Conservation (phyloP, 495 filamentous ascomycete genomes). For the Tetracladium setigerum region DNA sequence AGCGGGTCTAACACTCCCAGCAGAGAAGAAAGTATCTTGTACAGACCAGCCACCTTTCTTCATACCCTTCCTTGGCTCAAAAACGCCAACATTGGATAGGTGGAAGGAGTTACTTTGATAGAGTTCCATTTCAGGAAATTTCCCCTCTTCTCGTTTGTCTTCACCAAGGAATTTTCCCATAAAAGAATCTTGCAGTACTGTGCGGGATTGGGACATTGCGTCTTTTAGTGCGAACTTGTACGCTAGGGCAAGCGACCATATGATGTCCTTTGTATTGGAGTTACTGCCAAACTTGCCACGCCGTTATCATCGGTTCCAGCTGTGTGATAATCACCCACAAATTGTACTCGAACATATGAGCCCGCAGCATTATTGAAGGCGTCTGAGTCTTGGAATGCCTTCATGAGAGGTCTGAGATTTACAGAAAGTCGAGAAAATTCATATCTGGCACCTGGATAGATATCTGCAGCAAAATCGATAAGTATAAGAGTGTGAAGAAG, state of each 20-base stretch:
- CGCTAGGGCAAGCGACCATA: slow-evolving; percentile 4
- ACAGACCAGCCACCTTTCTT: slow-evolving; percentile 2
- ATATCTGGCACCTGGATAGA: slow-evolving; percentile 7
- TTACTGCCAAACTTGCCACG: too few relatives aligned
- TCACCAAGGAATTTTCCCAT: slow-evolving; percentile 1
- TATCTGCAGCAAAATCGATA: slow-evolving; percentile 6
- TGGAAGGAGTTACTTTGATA: slow-evolving; percentile 6
- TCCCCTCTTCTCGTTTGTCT: slow-evolving; percentile 3
- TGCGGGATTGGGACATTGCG: neutral
- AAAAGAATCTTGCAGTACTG: slow-evolving; percentile 3
- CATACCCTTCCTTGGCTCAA: slow-evolving; percentile 2
- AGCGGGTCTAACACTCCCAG: slow-evolving; percentile 1
- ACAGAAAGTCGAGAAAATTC: slow-evolving; percentile 3
- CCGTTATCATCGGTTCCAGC: neutral
- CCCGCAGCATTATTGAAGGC: slow-evolving; percentile 2
- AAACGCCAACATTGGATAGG: slow-evolving; percentile 13
- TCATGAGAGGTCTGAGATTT: slow-evolving; percentile 1
- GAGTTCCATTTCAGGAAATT: neutral
- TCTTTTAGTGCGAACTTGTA: slow-evolving; percentile 6
- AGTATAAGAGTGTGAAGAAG: slow-evolving; percentile 10
- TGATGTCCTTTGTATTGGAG: neutral
- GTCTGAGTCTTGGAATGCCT: neutral
- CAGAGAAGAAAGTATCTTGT: slow-evolving; percentile 6
- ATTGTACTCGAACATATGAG: neutral
- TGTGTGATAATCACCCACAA: neutral